phyloP scores from a whole-genome alignment of 2,329 filamentous ascomycete species.

The Monosporascus sp. region DNA sequence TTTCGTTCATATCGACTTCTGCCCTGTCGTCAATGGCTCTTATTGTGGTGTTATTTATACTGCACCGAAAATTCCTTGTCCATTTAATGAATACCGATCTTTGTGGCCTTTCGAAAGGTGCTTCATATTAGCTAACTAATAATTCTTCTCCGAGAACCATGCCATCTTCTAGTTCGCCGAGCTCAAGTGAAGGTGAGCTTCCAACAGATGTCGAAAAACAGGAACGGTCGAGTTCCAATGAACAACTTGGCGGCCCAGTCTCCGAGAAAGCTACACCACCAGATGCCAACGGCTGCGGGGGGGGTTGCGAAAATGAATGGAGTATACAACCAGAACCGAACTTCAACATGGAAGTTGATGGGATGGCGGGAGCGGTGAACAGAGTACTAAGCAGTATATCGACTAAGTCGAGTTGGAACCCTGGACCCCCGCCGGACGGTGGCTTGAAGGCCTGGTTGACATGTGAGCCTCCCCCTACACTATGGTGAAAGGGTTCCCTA shows the following conservation, averaged over 20 bases:
- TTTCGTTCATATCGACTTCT: not conserved
- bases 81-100: too few relatives aligned
- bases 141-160: conserved; percentile 5
- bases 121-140: not conserved
- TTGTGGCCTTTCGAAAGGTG: too few relatives aligned
- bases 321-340: conserved; percentile 17
- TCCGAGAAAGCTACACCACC: not conserved
- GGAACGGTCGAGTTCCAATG: not conserved
- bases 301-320: conserved; percentile 9
- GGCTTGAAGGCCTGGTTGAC: conserved; percentile 42
- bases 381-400: conserved; percentile 37
- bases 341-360: conserved; percentile 17
- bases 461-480: conserved; percentile 25
- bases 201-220: conserved; percentile 23
- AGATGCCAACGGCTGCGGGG: not conserved
- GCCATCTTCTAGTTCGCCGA: conserved; percentile 13
- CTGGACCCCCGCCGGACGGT: conserved; percentile 46
- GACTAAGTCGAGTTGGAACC: conserved; percentile 34
- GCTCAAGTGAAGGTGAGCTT: conserved; percentile 17
- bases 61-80: not conserved
- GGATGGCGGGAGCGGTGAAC: conserved; percentile 24
- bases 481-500: not conserved
- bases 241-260: not conserved
- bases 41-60: not conserved
- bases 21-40: not conserved